Evolutionary conservation across 768 basidiomycete genomes (phyloP).

Genomic region (Lentinula edodes): DNA sequence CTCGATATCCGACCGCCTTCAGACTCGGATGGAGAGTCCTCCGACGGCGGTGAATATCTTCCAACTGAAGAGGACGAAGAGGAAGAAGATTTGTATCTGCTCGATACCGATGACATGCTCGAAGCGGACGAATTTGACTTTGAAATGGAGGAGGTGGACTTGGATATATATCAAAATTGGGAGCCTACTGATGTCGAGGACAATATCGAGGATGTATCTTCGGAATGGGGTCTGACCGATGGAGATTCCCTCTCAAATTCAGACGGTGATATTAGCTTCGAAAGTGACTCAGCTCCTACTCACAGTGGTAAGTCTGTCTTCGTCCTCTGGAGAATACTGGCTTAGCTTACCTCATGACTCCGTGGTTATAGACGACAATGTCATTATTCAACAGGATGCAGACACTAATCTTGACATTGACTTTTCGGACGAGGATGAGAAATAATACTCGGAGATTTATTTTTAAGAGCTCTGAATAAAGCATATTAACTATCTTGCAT

Average conservation of each 20-base stretch:
- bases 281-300: constrained; percentile 5
- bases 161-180: constrained; percentile 13
- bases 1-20: constrained; percentile 44
- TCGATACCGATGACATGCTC: constrained; percentile 37
- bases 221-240: constrained; percentile 39
- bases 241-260: constrained; percentile 25
- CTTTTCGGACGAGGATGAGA: neutral
- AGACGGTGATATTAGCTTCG: constrained; percentile 13
- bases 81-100: constrained; percentile 36
- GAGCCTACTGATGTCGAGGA: constrained; percentile 8
- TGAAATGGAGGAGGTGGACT: constrained; percentile 33
- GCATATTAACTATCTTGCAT: neutral
- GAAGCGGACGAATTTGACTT: constrained; percentile 32
- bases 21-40: constrained; percentile 59
- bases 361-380: neutral
- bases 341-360: neutral
- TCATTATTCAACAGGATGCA: neutral
- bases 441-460: neutral
- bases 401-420: neutral
- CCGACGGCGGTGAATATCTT: constrained; percentile 63
- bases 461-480: neutral
- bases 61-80: constrained; percentile 49
- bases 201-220: constrained; percentile 8
- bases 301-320: constrained; percentile 2
- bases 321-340: neutral